phyloP scores from a whole-genome alignment of 345 rosid genomes.

The Eucalyptus globulus region DNA sequence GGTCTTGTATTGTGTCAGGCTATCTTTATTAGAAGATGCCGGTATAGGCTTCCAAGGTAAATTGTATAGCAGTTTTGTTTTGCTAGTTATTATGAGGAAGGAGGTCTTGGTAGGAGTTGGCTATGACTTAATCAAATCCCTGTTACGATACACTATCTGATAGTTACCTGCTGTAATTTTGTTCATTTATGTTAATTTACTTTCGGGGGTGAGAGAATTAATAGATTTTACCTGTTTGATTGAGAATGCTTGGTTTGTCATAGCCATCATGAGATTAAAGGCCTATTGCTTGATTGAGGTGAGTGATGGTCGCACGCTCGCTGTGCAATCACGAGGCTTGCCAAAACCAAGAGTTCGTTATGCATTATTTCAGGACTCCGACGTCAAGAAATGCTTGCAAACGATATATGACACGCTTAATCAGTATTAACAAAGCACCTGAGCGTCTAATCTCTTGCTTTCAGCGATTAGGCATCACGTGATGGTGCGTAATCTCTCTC shows the following conservation, averaged over 20 bases:
- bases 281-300: not conserved
- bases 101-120: not conserved
- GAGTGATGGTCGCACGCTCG: not conserved
- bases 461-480: not conserved
- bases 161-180: not conserved
- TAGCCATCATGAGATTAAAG: not conserved
- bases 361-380: not conserved
- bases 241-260: not conserved
- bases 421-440: not conserved
- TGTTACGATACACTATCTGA: not conserved
- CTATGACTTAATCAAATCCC: not conserved
- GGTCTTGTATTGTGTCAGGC: not conserved
- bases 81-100: not conserved
- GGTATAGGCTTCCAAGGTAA: not conserved
- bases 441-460: not conserved
- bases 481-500: not conserved
- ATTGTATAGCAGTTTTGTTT: not conserved
- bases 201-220: not conserved
- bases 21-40: not conserved
- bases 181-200: no score
- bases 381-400: not conserved
- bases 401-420: rapidly evolving
- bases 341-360: not conserved
- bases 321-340: not conserved
- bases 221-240: not conserved